Evolutionary conservation across 345 rosid species (phyloP).

Genomic region (Sonneratia alba): DNA sequence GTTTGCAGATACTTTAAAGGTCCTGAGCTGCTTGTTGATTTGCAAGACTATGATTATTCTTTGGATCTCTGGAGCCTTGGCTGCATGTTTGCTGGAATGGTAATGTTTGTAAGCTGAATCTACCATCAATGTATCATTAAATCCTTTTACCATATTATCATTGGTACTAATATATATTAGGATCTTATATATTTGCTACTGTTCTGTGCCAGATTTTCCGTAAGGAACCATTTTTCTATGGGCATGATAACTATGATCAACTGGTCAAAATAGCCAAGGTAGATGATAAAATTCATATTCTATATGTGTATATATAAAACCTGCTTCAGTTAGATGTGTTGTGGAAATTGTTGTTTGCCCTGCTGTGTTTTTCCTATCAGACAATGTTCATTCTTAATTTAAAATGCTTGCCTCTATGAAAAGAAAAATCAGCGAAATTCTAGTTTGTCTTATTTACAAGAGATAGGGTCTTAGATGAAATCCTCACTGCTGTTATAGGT

Average conservation of each 20-base stretch:
- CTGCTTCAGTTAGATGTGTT: not conserved
- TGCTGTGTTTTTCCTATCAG: not conserved
- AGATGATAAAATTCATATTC: not conserved
- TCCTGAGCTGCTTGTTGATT: conserved; percentile 95
- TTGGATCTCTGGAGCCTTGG: conserved; percentile 98
- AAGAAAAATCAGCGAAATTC: not conserved
- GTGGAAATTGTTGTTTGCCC: not conserved
- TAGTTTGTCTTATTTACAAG: not conserved
- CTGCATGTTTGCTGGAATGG: conserved; percentile 99
- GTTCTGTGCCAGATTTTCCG: conserved; percentile 71
- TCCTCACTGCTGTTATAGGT: conserved; percentile 34
- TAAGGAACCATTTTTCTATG: conserved; percentile 97
- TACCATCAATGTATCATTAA: not conserved
- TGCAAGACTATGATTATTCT: conserved; percentile 97
- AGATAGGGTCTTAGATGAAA: not conserved
- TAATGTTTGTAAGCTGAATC: conserved; percentile 12
- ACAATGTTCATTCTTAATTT: not conserved
- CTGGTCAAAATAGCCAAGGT: conserved; percentile 97
- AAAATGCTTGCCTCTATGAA: not conserved
- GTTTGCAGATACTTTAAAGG: conserved; percentile 86
- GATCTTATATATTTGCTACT: conserved; percentile 24
- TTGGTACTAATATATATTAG: not conserved
- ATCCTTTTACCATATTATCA: not conserved
- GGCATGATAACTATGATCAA: conserved; percentile 97
- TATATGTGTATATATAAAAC: too few relatives aligned